phyloP scores from a whole-genome alignment of 2,329 filamentous ascomycete genomes.

The Penicillium digitatum region DNA sequence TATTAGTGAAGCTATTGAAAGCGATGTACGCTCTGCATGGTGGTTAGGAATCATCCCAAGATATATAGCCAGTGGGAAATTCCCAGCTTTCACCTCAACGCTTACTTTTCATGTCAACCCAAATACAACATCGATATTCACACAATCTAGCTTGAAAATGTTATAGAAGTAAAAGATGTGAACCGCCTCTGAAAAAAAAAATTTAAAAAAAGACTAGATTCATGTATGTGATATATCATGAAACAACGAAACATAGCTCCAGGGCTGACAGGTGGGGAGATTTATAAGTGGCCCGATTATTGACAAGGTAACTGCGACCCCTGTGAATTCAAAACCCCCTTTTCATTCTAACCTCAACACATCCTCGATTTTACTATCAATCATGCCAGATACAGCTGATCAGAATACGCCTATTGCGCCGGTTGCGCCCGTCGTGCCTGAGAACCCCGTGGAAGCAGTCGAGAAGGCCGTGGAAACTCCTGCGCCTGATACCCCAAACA shows the following conservation, averaged over 20 bases:
- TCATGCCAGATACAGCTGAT: slow-evolving; percentile 23
- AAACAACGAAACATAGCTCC: background rate
- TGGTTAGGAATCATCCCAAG: background rate
- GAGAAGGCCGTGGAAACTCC: slow-evolving; percentile 14
- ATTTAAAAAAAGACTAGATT: background rate
- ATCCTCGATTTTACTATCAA: background rate
- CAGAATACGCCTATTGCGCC: slow-evolving; percentile 6
- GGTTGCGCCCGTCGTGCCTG: background rate
- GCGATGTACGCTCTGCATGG: background rate
- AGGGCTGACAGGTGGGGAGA: slow-evolving; percentile 18
- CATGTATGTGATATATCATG: slow-evolving; percentile 1
- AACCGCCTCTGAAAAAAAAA: background rate
- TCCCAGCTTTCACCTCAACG: background rate
- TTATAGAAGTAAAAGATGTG: background rate
- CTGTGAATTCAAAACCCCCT: slow-evolving; percentile 13
- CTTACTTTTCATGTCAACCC: background rate
- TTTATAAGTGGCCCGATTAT: slow-evolving; percentile 18
- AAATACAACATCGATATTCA: background rate
- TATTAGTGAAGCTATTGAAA: background rate
- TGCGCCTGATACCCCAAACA: slow-evolving; percentile 5
- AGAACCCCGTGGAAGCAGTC: slow-evolving; percentile 12
- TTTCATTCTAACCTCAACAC: slow-evolving; percentile 2
- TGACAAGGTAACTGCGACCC: slow-evolving; percentile 16
- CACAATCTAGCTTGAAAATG: background rate
- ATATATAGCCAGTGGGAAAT: background rate